Base-by-base conservation (phyloP, 2,329 filamentous ascomycete genomes). In the Pyricularia grisea region DNA sequence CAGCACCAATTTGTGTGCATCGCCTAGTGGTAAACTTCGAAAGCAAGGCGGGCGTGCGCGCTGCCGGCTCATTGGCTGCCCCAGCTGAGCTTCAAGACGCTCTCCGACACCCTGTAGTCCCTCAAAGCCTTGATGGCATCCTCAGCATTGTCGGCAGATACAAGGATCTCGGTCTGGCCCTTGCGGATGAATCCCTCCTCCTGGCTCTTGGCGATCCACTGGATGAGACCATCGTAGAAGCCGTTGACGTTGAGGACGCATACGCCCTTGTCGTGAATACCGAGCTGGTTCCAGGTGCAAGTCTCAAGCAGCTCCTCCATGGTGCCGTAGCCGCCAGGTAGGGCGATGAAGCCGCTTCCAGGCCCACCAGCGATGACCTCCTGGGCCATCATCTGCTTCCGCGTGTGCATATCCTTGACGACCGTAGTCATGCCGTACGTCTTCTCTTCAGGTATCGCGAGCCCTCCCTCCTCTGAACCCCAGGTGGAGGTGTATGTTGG, bases 281-380 rank as follows among this genome's bases (percentile, higher is more conserved):
- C 94, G 67, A 99, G 81, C 81, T 98, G 95, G 79, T 97, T 98
- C 94, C 95, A 99, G 12, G 92, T 96, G 30, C 89, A 89, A 2
- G 92, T 88, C 81, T 96, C 92, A 79, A 97, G 93, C 77, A 99
- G 85, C 84, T 99, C 95, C 82, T 99, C 95, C 77, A 98, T 86
- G 2, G 95, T 99, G 25, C 95, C 95, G 79, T 94, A 99, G 0
- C 95, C 95, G 63, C 94, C 94, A 69, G 87, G 88, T 70, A 99
- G 82, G 31, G 93, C 93, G 60, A 99, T 88, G 80, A 99, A 99
- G 14, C 94, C 94, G 69, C 88, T 90, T 0, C 94, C 94, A 0
- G 90, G 88, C 0, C 91, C 94, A 30, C 93, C 93, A 25, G 87
- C 85, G 28, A 96, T 86, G 20, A 98, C 93, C 78, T 94, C 91